Evolutionary conservation across 78 protist genomes (phyloP).

Genomic region (Dictyostelium discoideum): DNA sequence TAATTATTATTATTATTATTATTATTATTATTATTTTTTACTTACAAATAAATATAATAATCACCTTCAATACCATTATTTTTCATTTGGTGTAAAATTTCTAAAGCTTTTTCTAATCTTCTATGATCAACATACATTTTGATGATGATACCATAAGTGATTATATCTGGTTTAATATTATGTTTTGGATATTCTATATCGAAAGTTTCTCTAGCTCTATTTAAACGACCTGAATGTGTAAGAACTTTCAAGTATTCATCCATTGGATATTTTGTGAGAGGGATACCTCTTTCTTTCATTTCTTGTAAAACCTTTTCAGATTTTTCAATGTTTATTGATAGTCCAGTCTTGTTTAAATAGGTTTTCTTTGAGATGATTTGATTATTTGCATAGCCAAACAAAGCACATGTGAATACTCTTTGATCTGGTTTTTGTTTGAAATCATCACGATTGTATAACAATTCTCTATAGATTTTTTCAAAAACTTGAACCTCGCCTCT

Average conservation of each 20-base stretch:
- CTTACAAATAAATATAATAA: conserved; percentile 42
- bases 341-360: neutral
- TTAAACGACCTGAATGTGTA: conserved; percentile 1
- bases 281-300: neutral
- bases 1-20: neutral
- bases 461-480: conserved; percentile 50
- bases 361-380: neutral
- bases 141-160: conserved; percentile 31
- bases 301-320: neutral
- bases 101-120: conserved; percentile 37
- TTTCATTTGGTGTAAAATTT: conserved; percentile 33
- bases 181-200: neutral
- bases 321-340: conserved; percentile 18
- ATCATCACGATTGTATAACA: conserved; percentile 18
- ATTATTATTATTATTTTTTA: neutral
- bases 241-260: conserved; percentile 22
- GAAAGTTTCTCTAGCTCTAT: neutral
- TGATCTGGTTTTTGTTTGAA: conserved; percentile 48
- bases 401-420: conserved; percentile 10
- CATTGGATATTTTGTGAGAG: neutral
- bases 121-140: neutral
- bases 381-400: conserved; percentile 41
- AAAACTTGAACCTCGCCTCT: conserved; percentile 52
- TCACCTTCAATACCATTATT: conserved; percentile 14
- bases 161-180: neutral